Conservation (phyloP, 306 rosid genomes). For the Styphnolobium japonicum region DNA sequence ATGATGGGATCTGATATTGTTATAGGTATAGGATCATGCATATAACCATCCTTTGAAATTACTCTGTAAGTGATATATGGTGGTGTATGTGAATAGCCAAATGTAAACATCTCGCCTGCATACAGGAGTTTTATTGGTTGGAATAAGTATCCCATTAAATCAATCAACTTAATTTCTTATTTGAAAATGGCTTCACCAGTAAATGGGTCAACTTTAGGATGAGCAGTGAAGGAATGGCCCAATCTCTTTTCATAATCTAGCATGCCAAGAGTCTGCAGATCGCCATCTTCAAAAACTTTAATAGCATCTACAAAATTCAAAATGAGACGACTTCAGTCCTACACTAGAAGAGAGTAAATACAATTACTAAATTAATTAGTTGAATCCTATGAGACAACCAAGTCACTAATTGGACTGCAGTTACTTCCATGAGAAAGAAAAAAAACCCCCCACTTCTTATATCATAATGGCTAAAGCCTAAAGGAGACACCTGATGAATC, state of each 20-base stretch:
- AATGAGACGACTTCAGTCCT: slow-evolving; percentile 20
- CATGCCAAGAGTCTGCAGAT: slow-evolving; percentile 87
- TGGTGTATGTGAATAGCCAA: slow-evolving; percentile 81
- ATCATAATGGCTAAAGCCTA: background rate
- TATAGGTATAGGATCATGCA: slow-evolving; percentile 94
- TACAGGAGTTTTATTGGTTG: slow-evolving; percentile 25
- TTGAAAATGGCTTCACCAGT: slow-evolving; percentile 56
- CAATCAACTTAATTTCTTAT: slow-evolving; percentile 14
- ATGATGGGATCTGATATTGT: slow-evolving; percentile 82
- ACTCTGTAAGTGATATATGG: slow-evolving; percentile 95
- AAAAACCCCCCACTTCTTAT: background rate
- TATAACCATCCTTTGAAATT: slow-evolving; percentile 80
- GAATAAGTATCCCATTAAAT: slow-evolving; percentile 9
- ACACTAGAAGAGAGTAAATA: slow-evolving; percentile 21
- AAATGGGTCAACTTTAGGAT: slow-evolving; percentile 94
- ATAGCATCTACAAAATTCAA: slow-evolving; percentile 65
- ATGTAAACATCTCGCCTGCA: slow-evolving; percentile 97
- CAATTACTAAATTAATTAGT: background rate
- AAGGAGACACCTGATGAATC: background rate
- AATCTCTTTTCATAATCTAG: slow-evolving; percentile 95
- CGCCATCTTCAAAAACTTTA: slow-evolving; percentile 95
- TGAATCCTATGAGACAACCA: background rate
- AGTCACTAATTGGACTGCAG: background rate
- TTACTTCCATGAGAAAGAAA: slow-evolving; percentile 6
- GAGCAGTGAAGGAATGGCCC: slow-evolving; percentile 89